Base-by-base conservation (phyloP, 169 alveolate species). In the Blepharisma undulans region DNA sequence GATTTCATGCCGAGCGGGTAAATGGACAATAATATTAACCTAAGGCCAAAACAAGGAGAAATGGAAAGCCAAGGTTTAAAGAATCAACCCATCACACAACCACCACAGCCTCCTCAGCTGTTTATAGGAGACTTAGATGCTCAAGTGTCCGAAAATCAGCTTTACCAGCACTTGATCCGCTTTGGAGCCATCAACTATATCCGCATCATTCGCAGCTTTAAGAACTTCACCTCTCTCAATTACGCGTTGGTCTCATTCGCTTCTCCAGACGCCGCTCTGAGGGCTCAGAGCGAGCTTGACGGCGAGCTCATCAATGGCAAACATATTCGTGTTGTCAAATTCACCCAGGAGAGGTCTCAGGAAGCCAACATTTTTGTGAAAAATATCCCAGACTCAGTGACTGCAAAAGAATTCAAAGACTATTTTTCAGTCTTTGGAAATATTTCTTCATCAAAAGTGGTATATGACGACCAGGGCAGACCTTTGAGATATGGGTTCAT, bases 321-420 rank as follows among this genome's bases (percentile, higher is more conserved):
- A 33, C 87, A 79, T 33, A 79, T 79, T 6, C 29, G 36, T 25
- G 80, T 74, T 22, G 30, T 29, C 80, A 22, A 25, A 22, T 25
- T 74, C 80, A 25, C 29, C 80, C 29, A 74, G 36, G 30, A 22
- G 30, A 22, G 80, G 33, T 25, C 29, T 22, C 80, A 74, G 33
- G 80, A 74, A 74, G 89, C 89, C 34, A 84, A 84, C 77, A 60
- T 84, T 84, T 34, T 84, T 34, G 89, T 84, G 61, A 84, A 60
- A 34, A 84, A 84, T 33, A 25, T 84, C 74, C 79, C 74, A 36
- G 77, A 33, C 29, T 22, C 30, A 25, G 78, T 84, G 30, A 84
- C 74, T 22, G 78, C 89, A 25, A 22, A 60, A 36, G 89, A 84
- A n/a, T 32, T 84, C 14, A 76, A 8, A 48, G 89, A 34, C 25